Evolutionary conservation across 176 grass and related monocot genomes (phyloP), one percentile per base, ranked within the genome.

Genomic region (Microstegium vimineum): DNA sequence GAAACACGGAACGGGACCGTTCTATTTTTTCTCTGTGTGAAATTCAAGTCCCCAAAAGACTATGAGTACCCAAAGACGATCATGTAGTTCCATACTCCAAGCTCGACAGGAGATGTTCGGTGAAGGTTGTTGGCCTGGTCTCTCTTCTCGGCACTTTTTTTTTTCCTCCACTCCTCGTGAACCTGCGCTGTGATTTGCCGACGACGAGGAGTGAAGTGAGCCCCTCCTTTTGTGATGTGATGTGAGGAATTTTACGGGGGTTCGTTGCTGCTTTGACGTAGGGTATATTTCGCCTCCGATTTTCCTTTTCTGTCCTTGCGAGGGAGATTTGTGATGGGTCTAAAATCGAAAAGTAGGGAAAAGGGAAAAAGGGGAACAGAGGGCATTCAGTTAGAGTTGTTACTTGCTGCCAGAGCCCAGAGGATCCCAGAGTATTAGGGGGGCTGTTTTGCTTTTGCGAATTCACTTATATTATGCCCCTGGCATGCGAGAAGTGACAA

Each of bases 361-460:
- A 37, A 72, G 13, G 66, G 25, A 49, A 2, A 0, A 51, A 61
- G 28, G 17, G 27, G 60, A 38, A 20, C 41, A 34, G 17, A 20
- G 47, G 47, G 37, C 1, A 13, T 84, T 84, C 33, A 26, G 30
- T 35, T 66, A 43, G 63, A 54, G 47, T 36, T 59, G 69, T 46
- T 69, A 31, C 62, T 62, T 84, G 62, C 38, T 69, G 38, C 7
- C 12, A 26, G n/a, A n/a, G n/a, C n/a, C n/a, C n/a, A n/a, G 57
- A 51, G 36, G 38, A 76, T 70, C 57, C 68, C 10, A 73, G 26
- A 49, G 23, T 74, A n/a, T 22, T 34, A 12, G 25, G 32, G n/a
- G 15, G 28, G 6, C 26, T 81, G 64, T 36, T 89, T 89, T 71
- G 15, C 77, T 62, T 64, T 45, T 40, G 33, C 46, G 9, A 89